Conservation (phyloP, 306 rosid genomes). For the Benincasa hispida region DNA sequence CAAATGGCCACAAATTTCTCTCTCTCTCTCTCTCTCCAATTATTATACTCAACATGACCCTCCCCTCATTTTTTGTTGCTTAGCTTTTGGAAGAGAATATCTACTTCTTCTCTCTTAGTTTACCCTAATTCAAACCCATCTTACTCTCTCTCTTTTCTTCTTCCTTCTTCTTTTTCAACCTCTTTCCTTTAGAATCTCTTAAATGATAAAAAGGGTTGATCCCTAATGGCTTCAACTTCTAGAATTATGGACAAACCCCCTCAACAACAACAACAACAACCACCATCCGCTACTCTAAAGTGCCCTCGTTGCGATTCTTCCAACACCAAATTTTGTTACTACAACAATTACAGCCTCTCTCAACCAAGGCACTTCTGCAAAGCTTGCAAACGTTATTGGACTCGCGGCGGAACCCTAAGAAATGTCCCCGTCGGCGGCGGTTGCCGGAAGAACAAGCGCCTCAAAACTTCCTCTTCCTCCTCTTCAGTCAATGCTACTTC, state of each 20-base stretch:
- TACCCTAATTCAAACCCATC: conserved; percentile 34
- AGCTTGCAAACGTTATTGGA: conserved; percentile 97
- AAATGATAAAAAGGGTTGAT: conserved; percentile 34
- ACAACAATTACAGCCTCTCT: conserved; percentile 91
- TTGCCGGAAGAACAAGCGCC: conserved; percentile 74
- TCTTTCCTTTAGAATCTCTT: conserved; percentile 21
- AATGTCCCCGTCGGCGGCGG: conserved; percentile 96
- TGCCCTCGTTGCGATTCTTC: conserved; percentile 95
- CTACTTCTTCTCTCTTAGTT: conserved; percentile 30
- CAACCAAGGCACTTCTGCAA: conserved; percentile 97
- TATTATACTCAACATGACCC: conserved; percentile 51
- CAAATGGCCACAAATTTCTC: conserved; percentile 63
- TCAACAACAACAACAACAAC: conserved; percentile 27
- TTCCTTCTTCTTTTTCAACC: neutral
- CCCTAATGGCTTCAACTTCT: conserved; percentile 32
- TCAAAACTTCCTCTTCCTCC: conserved; percentile 37
- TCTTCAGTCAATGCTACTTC: conserved; percentile 10
- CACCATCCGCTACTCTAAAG: conserved; percentile 37
- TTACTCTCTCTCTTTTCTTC: conserved; percentile 11
- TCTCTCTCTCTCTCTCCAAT: conserved; percentile 38
- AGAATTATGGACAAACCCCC: conserved; percentile 49
- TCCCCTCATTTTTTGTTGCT: conserved; percentile 43
- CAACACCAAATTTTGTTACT: conserved; percentile 91
- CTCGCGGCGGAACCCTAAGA: conserved; percentile 84
- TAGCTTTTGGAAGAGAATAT: conserved; percentile 84